These are phyloP conservation scores for Kazachstania martiniae DNA, from an alignment of 805 yeast species.

Conservation along the genomic window DNA sequence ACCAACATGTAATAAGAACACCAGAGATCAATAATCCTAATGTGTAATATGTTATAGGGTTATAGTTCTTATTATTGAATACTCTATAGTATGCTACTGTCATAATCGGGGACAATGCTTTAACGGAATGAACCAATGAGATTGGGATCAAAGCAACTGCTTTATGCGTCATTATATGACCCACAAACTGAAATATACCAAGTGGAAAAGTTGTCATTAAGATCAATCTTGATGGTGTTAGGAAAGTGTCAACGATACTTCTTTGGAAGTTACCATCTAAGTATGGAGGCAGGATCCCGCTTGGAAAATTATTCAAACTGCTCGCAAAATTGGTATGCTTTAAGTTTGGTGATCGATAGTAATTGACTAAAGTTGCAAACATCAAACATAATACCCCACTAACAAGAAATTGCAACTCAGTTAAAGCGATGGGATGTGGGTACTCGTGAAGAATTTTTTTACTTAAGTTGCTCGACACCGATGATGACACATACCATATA, in stretches of 20 bases:
- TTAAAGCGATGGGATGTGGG: conserved; percentile 76
- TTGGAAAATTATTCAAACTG: conserved; percentile 20
- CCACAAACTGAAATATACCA: conserved; percentile 89
- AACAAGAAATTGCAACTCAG: conserved; percentile 75
- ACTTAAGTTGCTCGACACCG: conserved; percentile 71
- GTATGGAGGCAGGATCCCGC: conserved; percentile 27
- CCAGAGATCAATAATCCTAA: conserved; percentile 72
- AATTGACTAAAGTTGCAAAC: conserved; percentile 32
- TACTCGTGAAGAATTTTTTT: conserved; percentile 63
- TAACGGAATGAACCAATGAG: conserved; percentile 89
- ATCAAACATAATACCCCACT: conserved; percentile 52
- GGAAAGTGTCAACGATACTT: conserved; percentile 30
- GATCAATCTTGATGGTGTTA: conserved; percentile 44
- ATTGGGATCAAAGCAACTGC: conserved; percentile 91
- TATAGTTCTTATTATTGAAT: conserved; percentile 48
- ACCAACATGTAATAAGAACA: conserved; percentile 69
- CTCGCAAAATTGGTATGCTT: conserved; percentile 8
- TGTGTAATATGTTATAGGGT: conserved; percentile 60
- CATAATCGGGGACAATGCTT: conserved; percentile 80
- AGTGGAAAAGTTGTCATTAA: conserved; percentile 73
- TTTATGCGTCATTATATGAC: conserved; percentile 83
- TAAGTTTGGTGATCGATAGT: conserved; percentile 33
- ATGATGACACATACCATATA: conserved; percentile 72
- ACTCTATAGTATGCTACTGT: conserved; percentile 73
- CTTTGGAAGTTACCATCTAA: conserved; percentile 24